Evolutionary conservation across 441 rosid species (phyloP), one percentile per base, ranked within the genome.

Genomic region (Corymbia citriodora): DNA sequence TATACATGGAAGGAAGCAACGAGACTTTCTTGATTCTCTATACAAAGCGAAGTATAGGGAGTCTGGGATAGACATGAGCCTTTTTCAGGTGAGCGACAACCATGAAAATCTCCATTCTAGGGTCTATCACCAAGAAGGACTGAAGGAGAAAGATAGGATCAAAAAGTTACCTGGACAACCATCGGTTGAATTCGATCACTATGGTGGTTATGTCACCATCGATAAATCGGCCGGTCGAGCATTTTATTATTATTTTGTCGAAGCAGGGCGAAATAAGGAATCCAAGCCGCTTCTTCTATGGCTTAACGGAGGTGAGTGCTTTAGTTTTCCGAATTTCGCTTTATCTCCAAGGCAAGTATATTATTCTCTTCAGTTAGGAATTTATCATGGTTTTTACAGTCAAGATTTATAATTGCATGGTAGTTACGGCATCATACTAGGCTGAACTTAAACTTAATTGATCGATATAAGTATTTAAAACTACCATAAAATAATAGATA

Each of bases 271-370:
- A 54, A 87, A 93, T n/a, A 94, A 93, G 90, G 92, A 94, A 52
- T 90, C 95, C 52, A 89, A 93, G 89, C 98, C 99, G 89, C 96
- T 97, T 90, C 96, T 97, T 93, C 96, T 97, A 57, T 98, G 99
- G 99, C 97, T 97, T 59, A 98, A 98, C 88, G 99, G 99, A 91
- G 99, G 99, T 98, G 95, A 10, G 79, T 88, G 87, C 85, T 23
- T 23, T 7, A 12, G 17, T 14, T 79, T 79, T 79, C 50, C n/a
- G n/a, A 45, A 74, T 23, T 79, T 79, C 1, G 7, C 17, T 79
- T 45, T 8, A 45, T 23, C 53, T 79, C 52, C 53, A 45, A 45
- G 12, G 85, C n/a, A 79, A 79, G 52, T 25, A 45, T 45, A 7
- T 12, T 45, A 45, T 25, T 79, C 85, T 79, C n/a, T 79, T 79